Conservation (phyloP, 139 green algal species). For the Coelastrella sp. region DNA sequence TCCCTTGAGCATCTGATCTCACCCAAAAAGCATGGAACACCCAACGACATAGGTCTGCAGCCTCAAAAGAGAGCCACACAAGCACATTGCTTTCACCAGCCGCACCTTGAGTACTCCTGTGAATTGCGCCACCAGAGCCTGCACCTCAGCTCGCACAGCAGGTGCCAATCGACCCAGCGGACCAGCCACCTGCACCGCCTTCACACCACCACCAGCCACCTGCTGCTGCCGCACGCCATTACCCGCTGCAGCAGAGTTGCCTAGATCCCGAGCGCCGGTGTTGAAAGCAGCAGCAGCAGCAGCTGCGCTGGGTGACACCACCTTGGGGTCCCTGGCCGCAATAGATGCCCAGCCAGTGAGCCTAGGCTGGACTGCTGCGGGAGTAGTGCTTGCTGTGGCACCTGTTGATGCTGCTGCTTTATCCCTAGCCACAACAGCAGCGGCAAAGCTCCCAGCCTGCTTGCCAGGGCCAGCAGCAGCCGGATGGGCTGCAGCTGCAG, state of each 20-base stretch:
- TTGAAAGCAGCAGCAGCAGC: neutral
- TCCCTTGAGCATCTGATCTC: too few species aligned
- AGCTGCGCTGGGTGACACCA: too few species aligned
- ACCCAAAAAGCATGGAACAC: neutral
- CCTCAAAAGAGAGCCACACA: neutral
- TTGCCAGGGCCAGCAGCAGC: conserved; percentile 12
- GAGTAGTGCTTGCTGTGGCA: neutral
- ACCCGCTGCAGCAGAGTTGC: neutral
- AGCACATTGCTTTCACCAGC: neutral
- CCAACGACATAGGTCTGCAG: neutral
- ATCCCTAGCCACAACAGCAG: neutral
- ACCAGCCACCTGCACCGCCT: neutral
- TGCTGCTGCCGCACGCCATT: neutral
- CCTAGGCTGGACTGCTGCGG: neutral
- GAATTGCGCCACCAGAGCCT: conserved; percentile 12
- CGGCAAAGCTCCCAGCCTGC: neutral
- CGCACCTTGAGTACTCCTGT: conserved; percentile 41
- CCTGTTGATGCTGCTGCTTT: neutral
- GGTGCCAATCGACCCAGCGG: neutral
- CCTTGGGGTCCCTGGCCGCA: conserved; percentile 20
- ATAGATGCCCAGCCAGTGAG: conserved; percentile 45
- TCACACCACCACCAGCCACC: neutral
- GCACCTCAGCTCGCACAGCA: conserved; percentile 18
- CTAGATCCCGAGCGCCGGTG: neutral
- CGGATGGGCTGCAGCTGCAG: neutral